phyloP scores from a whole-genome alignment of 495 filamentous ascomycete genomes.

The Haplographium delicatum region DNA sequence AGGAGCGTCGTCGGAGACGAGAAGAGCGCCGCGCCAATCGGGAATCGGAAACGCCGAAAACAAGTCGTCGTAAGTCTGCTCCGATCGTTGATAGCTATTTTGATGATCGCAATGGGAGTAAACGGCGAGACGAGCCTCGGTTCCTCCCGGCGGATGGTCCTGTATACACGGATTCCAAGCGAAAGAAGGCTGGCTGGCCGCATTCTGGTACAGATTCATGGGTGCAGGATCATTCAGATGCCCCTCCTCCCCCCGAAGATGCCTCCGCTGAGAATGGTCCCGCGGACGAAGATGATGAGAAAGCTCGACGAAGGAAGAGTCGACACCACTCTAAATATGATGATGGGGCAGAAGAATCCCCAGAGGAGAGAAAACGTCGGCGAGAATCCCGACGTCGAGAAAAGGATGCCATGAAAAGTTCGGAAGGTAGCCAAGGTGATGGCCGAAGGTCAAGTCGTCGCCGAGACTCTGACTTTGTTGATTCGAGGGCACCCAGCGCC shows the following conservation, averaged over 20 bases:
- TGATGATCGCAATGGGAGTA: conserved; percentile 35
- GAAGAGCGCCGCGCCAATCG: conserved; percentile 39
- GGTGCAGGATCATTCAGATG: conserved; percentile 56
- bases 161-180: conserved; percentile 18
- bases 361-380: conserved; percentile 37
- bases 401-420: conserved; percentile 20
- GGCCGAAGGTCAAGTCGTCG: conserved; percentile 28
- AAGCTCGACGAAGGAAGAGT: conserved; percentile 38
- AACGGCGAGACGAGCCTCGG: conserved; percentile 31
- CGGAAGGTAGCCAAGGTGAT: conserved; percentile 26
- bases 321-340: conserved; percentile 40
- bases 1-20: conserved; percentile 43
- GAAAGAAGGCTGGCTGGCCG: conserved; percentile 38
- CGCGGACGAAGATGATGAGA: conserved; percentile 37
- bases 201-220: conserved; percentile 52
- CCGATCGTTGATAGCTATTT: conserved; percentile 38
- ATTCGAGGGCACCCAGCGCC: conserved; percentile 27
- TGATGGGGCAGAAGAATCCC: conserved; percentile 37
- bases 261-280: conserved; percentile 22
- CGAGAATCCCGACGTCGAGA: conserved; percentile 38
- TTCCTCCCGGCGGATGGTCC: conserved; percentile 28
- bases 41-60: conserved; percentile 23
- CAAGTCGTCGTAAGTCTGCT: conserved; percentile 31
- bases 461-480: conserved; percentile 30
- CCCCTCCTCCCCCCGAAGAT: conserved; percentile 44